Evolutionary conservation across 805 yeast genomes (phyloP).

Genomic region (Candida yuanshanica): DNA sequence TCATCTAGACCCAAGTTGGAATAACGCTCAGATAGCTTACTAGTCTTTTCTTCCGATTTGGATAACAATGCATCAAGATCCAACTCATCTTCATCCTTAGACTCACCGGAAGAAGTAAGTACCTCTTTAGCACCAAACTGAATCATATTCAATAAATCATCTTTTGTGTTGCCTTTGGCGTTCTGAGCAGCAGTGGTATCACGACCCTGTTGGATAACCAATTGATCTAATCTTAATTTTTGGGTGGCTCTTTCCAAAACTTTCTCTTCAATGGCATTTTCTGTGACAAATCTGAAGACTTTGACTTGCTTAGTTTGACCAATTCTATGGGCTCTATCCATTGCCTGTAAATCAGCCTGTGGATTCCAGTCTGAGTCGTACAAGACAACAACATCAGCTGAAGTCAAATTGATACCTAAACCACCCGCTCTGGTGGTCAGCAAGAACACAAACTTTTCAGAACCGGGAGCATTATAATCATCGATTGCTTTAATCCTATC

Average conservation of each 20-base stretch:
- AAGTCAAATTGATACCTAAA: slow-evolving; percentile 73
- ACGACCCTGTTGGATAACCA: slow-evolving; percentile 77
- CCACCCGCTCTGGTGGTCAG: slow-evolving; percentile 90
- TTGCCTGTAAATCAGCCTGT: slow-evolving; percentile 83
- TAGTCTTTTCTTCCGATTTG: slow-evolving; percentile 59
- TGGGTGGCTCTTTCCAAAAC: slow-evolving; percentile 79
- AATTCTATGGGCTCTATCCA: slow-evolving; percentile 87
- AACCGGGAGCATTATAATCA: slow-evolving; percentile 71
- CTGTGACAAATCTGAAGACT: slow-evolving; percentile 73
- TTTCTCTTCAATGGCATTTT: slow-evolving; percentile 79
- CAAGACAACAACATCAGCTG: slow-evolving; percentile 72
- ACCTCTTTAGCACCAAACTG: slow-evolving; percentile 77
- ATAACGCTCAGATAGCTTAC: slow-evolving; percentile 55
- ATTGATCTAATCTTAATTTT: slow-evolving; percentile 70
- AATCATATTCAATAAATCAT: slow-evolving; percentile 74
- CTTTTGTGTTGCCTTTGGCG: slow-evolving; percentile 46
- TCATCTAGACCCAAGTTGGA: slow-evolving; percentile 69
- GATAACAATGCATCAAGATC: slow-evolving; percentile 59
- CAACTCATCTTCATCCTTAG: slow-evolving; percentile 37
- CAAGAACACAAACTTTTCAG: slow-evolving; percentile 66
- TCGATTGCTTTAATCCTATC: slow-evolving; percentile 74
- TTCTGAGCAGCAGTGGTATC: slow-evolving; percentile 26
- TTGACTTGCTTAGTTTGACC: slow-evolving; percentile 83
- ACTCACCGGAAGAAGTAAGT: slow-evolving; percentile 25
- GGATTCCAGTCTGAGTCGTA: slow-evolving; percentile 88